These are phyloP conservation scores for Mortierella sp. DNA, from an alignment of 371 early-diverging fungal species.

Conservation along the genomic window DNA sequence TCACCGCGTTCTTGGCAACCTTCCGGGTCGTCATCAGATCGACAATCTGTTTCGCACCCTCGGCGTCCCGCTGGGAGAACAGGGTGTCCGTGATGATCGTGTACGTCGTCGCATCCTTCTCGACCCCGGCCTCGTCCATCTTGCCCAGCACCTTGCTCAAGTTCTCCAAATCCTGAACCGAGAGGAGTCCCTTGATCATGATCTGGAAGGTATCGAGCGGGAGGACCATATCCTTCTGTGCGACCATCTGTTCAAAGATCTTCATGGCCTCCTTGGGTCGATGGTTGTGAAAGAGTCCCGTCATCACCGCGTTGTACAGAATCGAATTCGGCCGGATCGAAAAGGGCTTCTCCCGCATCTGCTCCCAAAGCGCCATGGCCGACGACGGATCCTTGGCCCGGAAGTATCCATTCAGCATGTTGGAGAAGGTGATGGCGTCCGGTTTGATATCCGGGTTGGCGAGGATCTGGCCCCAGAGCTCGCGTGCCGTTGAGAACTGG, in stretches of 20 bases:
- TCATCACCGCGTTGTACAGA: slow-evolving; percentile 28
- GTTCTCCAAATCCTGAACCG: slow-evolving; percentile 23
- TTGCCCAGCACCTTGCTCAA: slow-evolving; percentile 13
- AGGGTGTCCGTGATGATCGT: slow-evolving; percentile 34
- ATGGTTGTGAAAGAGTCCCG: slow-evolving; percentile 38
- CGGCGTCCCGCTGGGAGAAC: slow-evolving; percentile 37
- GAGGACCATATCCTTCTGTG: slow-evolving; percentile 4
- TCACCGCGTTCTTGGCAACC: slow-evolving; percentile 24
- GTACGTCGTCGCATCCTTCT: slow-evolving; percentile 26
- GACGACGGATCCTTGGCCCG: slow-evolving; percentile 16
- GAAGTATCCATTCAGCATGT: slow-evolving; percentile 41
- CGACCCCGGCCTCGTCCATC: slow-evolving; percentile 23
- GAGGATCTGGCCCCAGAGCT: slow-evolving; percentile 28
- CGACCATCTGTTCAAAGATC: slow-evolving; percentile 20
- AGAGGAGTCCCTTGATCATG: slow-evolving; percentile 48
- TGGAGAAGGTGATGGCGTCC: slow-evolving; percentile 35
- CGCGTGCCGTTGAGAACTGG: slow-evolving; percentile 13
- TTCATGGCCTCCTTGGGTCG: slow-evolving; percentile 31
- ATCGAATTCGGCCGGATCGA: slow-evolving; percentile 23
- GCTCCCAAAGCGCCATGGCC: slow-evolving; percentile 33
- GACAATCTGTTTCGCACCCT: slow-evolving; percentile 23
- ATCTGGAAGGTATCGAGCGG: slow-evolving; percentile 35
- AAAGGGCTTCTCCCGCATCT: slow-evolving; percentile 31
- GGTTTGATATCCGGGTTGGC: slow-evolving; percentile 19
- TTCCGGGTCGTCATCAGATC: slow-evolving; percentile 30